Percentiles rank a stretch among this genome's conserved stretches.
phyloP scores from a whole-genome alignment of 106 monocot species.

The Dioscorea zingiberensis region DNA sequence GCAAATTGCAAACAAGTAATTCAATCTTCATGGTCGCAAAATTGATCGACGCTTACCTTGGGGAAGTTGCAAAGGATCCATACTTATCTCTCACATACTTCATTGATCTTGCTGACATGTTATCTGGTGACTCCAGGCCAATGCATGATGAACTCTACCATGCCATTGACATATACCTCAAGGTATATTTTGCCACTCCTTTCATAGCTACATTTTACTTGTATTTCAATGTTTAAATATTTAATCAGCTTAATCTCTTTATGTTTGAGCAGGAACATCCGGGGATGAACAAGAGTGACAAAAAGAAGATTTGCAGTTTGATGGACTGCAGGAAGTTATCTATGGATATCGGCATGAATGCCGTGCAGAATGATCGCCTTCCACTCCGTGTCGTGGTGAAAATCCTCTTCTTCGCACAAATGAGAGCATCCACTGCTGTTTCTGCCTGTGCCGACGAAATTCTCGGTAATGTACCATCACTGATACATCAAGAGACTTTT shows the following conservation, averaged over 20 bases:
- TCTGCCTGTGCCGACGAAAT: too few species aligned
- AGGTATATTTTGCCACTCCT: too few species aligned
- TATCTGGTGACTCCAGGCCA: slow-evolving; percentile 44
- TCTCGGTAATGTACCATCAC: too few species aligned
- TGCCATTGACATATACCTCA: slow-evolving; percentile 75
- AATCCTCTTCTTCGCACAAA: slow-evolving; percentile 80
- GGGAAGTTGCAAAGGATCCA: slow-evolving; percentile 71
- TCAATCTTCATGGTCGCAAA: slow-evolving; percentile 54
- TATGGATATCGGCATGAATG: slow-evolving; percentile 62
- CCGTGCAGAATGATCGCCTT: slow-evolving; percentile 89
- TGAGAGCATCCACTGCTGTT: slow-evolving; percentile 30
- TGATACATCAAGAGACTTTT: too few species aligned
- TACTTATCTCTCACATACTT: slow-evolving; percentile 64
- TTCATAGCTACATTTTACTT: too few species aligned
- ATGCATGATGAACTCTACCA: slow-evolving; percentile 74
- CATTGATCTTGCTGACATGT: slow-evolving; percentile 67
- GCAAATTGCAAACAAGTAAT: slow-evolving; percentile 2
- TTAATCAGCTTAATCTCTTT: too few species aligned
- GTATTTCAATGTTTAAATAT: too few species aligned
- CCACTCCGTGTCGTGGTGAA: slow-evolving; percentile 80
- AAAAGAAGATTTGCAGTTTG: slow-evolving; percentile 66
- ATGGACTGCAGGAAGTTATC: slow-evolving; percentile 81
- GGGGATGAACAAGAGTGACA: slow-evolving; percentile 64
- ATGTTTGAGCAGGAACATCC: slow-evolving; percentile 67
- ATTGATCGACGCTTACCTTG: slow-evolving; percentile 64